Evolutionary conservation across 139 green algal species (phyloP), one percentile per base, ranked within the genome.

Genomic region (Eudorina sp.): DNA sequence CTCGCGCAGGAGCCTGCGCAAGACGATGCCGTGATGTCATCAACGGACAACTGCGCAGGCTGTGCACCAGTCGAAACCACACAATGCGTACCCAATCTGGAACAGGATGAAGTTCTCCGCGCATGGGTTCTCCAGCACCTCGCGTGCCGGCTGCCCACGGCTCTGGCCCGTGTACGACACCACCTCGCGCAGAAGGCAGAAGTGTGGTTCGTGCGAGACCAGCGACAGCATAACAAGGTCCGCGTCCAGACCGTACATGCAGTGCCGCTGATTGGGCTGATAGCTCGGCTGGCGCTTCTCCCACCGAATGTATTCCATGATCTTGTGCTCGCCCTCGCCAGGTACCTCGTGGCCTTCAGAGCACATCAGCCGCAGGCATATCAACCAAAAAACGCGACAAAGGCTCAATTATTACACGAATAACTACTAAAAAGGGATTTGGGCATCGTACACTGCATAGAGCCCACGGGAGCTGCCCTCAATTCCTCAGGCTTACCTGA

Each of bases 321-420:
- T 98, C 91, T 99, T 99, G 95, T 99, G 97, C 93, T 99, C 97
- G 4, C 97, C 97, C 91, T 99, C 97, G 11, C 97, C 97, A 14
- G 97, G 96, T 46, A 99, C 96, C 53, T 99, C 96, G 88, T 98
- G 96, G 8, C 96, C 96, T 95, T 91, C 14, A 31, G 25, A 58
- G 70, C 13, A 77, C 53, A 23, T n/a, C n/a, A n/a, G n/a, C n/a
- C n/a, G n/a, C n/a, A n/a, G n/a, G n/a, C n/a, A n/a, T n/a, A n/a
- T n/a, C n/a, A n/a, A n/a, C n/a, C n/a, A n/a, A n/a, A n/a, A n/a
- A n/a, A n/a, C n/a, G n/a, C n/a, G n/a, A n/a, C n/a, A n/a, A n/a
- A n/a, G n/a, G n/a, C n/a, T n/a, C n/a, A n/a, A n/a, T n/a, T n/a
- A n/a, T n/a, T n/a, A n/a, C n/a, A n/a, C n/a, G n/a, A n/a, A n/a